Evolutionary conservation across 306 rosid genomes (phyloP), one percentile per base, ranked within the genome.

Genomic region (Prunus davidiana): DNA sequence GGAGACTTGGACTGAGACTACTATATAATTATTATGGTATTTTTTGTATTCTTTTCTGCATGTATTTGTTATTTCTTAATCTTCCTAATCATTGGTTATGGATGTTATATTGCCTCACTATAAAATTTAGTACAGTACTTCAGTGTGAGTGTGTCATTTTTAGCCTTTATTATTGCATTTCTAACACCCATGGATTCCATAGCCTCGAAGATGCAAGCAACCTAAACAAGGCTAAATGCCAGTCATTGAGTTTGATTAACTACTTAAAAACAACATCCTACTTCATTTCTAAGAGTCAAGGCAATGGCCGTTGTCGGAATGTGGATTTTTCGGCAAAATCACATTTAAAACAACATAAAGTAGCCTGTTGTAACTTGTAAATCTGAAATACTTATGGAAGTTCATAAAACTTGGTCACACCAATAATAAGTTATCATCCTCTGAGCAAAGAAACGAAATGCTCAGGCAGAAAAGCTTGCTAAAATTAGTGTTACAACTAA

Each of bases 61-160:
- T 66, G 56, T 32, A 58, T 80, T 34, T 45, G 60, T 16, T 32
- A 51, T 77, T 71, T 34, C 38, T 64, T 20, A 19, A 30, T 78
- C 5, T 58, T n/a, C 58, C 72, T 71, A 49, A 47, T 57, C 64
- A 47, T 67, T 73, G 67, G 78, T 73, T 79, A 66, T 63, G 78
- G 74, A 12, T 58, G 15, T 27, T 56, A 45, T 56, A 56, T 55
- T 41, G 41, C 74, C 15, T 6, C 67, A n/a, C 47, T 25, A 20
- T 66, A 46, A 70, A 34, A 46, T 34, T 24, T 55, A 41, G n/a
- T 18, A 72, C 49, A 41, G 65, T 15, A 24, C 24, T 14, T 18
- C 11, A 49, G 34, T 72, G 24, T 34, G 38, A 14, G 38, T 66
- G 18, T 58, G 12, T 25, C 66, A 22, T 9, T 45, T 57, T 24